Evolutionary conservation across 495 filamentous ascomycete species (phyloP).

Genomic region (Lophiotrema nucula): DNA sequence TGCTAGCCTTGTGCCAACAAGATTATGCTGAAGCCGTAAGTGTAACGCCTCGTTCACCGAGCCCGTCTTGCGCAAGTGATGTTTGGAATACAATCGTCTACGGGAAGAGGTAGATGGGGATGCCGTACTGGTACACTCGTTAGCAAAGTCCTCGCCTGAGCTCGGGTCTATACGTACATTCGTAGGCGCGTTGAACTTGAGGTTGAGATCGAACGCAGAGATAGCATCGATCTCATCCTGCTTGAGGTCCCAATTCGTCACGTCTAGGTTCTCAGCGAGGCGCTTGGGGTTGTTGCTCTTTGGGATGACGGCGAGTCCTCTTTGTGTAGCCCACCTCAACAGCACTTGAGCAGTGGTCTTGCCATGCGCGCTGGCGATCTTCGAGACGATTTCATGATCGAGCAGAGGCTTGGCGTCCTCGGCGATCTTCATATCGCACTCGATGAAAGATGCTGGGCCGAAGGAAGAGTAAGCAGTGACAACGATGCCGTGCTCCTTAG

Average conservation of each 20-base stretch:
- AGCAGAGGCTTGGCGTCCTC: conserved; percentile 69
- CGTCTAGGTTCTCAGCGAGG: conserved; percentile 63
- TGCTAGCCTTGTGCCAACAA: too few species aligned
- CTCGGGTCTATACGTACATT: conserved; percentile 22
- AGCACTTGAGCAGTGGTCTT: conserved; percentile 83
- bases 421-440: conserved; percentile 69
- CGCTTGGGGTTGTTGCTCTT: conserved; percentile 69
- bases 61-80: too few species aligned
- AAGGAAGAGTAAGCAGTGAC: conserved; percentile 92
- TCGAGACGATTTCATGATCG: conserved; percentile 56
- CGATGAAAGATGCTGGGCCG: conserved; percentile 78
- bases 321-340: conserved; percentile 91
- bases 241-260: conserved; percentile 65
- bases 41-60: too few species aligned
- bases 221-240: conserved; percentile 67
- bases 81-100: too few species aligned
- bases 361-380: conserved; percentile 64
- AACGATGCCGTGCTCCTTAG: conserved; percentile 67
- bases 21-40: too few species aligned
- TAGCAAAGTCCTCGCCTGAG: background rate
- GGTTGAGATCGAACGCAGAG: conserved; percentile 60
- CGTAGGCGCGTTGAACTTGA: conserved; percentile 79
- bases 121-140: conserved; percentile 18
- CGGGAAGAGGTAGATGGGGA: conserved; percentile 23
- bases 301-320: conserved; percentile 87